Percentiles rank a stretch among this genome's conserved stretches.
These are phyloP conservation scores for Trichoderma citrinoviride DNA, from an alignment of 2,329 filamentous ascomycete species.

Conservation along the genomic window DNA sequence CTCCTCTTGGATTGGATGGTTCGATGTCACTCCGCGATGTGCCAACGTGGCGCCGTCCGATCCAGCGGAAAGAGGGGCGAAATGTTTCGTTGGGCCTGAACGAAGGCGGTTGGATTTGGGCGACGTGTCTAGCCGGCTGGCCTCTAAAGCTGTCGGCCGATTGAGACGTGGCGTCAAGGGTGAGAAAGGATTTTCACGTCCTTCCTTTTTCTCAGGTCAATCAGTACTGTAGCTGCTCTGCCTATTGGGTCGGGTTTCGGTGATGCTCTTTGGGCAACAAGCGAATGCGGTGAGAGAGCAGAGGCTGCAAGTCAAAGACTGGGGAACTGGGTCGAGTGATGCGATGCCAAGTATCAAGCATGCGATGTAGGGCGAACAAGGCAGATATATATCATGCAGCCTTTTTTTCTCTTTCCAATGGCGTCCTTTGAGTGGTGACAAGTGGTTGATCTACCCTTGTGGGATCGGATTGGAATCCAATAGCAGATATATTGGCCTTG, in stretches of 20 bases:
- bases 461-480: slow-evolving; percentile 15
- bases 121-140: slow-evolving; percentile 15
- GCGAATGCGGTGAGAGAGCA: slow-evolving; percentile 6
- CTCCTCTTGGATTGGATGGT: not conserved
- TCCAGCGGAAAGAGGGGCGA: slow-evolving; percentile 22
- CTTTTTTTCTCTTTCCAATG: not conserved
- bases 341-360: slow-evolving; percentile 11
- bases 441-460: not conserved
- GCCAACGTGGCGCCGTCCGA: slow-evolving; percentile 24
- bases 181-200: not conserved
- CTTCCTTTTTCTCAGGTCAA: not conserved
- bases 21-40: slow-evolving; percentile 14
- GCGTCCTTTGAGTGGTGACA: too few relatives aligned
- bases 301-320: not conserved
- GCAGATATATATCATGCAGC: slow-evolving; percentile 1
- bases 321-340: not conserved
- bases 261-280: not conserved
- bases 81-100: slow-evolving; percentile 3
- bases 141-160: slow-evolving; percentile 1
- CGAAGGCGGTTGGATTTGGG: slow-evolving; percentile 11
- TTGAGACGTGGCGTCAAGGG: slow-evolving; percentile 19
- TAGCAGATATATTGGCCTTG: slow-evolving; percentile 2
- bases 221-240: not conserved
- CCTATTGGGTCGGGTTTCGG: not conserved
- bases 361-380: not conserved